Evolutionary conservation across 805 yeast genomes (phyloP).

Genomic region (Teunomyces cretensis): DNA sequence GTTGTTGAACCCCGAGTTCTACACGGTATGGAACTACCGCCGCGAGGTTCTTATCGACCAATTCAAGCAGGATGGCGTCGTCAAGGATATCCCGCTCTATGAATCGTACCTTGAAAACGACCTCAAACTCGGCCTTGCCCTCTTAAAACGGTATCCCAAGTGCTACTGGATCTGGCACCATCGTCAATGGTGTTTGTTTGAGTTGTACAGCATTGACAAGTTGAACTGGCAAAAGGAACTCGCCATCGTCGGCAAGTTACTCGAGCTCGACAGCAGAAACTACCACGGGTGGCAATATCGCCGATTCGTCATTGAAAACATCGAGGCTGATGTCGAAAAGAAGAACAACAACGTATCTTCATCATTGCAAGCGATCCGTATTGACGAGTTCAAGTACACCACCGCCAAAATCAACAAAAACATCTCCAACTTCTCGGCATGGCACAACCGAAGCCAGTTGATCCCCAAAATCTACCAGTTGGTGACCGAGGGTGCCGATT

Average conservation of each 20-base stretch:
- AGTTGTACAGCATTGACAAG: conserved; percentile 42
- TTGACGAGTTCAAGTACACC: conserved; percentile 71
- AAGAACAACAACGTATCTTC: background rate
- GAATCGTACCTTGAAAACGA: conserved; percentile 50
- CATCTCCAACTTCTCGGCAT: conserved; percentile 92
- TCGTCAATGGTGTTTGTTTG: conserved; percentile 71
- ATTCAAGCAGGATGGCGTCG: conserved; percentile 15
- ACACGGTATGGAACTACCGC: conserved; percentile 87
- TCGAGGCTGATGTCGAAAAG: conserved; percentile 23
- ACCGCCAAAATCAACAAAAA: conserved; percentile 75
- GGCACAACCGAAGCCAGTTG: conserved; percentile 84
- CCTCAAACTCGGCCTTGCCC: conserved; percentile 55
- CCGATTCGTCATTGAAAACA: conserved; percentile 58
- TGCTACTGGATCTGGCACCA: conserved; percentile 98
- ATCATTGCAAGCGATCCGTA: conserved; percentile 26
- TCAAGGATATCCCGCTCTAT: conserved; percentile 13
- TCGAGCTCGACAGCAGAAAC: conserved; percentile 76
- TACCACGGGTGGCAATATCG: conserved; percentile 97
- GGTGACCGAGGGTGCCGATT: conserved; percentile 7
- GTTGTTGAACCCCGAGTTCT: conserved; percentile 76
- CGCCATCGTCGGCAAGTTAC: conserved; percentile 62
- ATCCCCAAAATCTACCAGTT: conserved; percentile 50
- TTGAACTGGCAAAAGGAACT: conserved; percentile 75
- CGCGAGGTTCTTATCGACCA: conserved; percentile 59
- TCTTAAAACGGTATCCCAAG: conserved; percentile 71